A percentile compares a stretch with the other conserved stretches of the same genome.
Conservation (phyloP, 768 basidiomycete species). For the Calocybe gangraenosa region DNA sequence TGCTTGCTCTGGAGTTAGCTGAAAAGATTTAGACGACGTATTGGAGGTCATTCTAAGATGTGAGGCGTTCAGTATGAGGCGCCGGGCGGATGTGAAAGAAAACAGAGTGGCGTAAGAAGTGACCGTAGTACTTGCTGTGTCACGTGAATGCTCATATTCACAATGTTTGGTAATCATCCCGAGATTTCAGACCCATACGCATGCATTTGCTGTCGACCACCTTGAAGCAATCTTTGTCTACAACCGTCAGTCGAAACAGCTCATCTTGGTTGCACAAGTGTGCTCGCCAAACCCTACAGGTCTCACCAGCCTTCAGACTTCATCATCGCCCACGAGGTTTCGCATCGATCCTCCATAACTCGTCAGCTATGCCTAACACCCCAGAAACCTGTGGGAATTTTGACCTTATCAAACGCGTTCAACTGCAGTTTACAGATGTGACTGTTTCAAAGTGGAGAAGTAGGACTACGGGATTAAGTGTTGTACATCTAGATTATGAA, state of each 20-base stretch:
- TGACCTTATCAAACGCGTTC: constrained; percentile 73
- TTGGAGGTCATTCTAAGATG: constrained; percentile 10
- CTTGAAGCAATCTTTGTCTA: constrained; percentile 12
- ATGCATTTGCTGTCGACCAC: constrained; percentile 13
- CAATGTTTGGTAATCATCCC: neutral
- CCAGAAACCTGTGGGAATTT: constrained; percentile 66
- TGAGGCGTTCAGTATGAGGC: constrained; percentile 1
- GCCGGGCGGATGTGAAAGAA: neutral
- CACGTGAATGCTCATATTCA: constrained; percentile 11
- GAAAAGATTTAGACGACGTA: constrained; percentile 13
- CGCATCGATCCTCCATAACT: constrained; percentile 10
- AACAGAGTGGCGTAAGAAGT: no score
- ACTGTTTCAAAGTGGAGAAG: constrained; percentile 87
- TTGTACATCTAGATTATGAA: constrained; percentile 90
- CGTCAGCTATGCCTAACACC: constrained; percentile 25
- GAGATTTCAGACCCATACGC: neutral
- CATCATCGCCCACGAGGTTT: constrained; percentile 6
- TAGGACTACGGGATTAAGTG: constrained; percentile 77
- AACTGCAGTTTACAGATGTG: constrained; percentile 78
- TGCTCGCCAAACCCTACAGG: constrained; percentile 1
- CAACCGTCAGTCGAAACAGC: constrained; percentile 8
- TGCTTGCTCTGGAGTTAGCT: constrained; percentile 49
- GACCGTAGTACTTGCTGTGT: neutral
- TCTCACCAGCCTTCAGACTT: constrained; percentile 11
- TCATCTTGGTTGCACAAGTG: constrained; percentile 1